These are phyloP conservation scores for Rhexocercosporidium sp. DNA, from an alignment of 2,329 filamentous ascomycete genomes.

Conservation along the genomic window DNA sequence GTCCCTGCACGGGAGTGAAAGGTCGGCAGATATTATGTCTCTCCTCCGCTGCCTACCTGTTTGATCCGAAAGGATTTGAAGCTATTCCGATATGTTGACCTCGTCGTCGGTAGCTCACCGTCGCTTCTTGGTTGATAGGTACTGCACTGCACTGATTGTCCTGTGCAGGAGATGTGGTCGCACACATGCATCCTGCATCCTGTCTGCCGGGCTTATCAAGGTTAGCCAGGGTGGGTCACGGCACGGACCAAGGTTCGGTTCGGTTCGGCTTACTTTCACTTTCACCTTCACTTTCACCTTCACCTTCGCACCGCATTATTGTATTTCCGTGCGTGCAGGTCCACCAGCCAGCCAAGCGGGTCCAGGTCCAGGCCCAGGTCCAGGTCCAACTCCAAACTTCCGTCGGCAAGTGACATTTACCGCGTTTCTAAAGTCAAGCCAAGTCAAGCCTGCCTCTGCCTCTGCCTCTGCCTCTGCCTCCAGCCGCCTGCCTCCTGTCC, in stretches of 20 bases:
- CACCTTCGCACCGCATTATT: neutral
- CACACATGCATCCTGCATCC: no score
- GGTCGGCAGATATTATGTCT: neutral
- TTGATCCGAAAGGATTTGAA: neutral
- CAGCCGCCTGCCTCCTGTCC: no score
- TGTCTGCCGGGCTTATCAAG: no score
- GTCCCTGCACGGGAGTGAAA: neutral
- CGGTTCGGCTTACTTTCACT: no score
- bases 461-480: no score
- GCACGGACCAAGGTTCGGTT: no score
- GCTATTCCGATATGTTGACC: slow-evolving; percentile 2
- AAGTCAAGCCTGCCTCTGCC: no score
- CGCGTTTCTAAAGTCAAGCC: neutral
- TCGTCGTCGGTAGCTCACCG: slow-evolving; percentile 25
- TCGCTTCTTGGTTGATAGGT: slow-evolving; percentile 10
- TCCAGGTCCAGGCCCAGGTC: neutral
- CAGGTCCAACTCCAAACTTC: neutral
- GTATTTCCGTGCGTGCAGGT: neutral
- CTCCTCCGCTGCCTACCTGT: neutral
- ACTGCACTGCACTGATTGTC: no score
- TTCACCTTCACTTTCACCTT: no score
- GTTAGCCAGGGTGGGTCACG: no score
- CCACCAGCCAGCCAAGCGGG: no score
- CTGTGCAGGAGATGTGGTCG: no score
- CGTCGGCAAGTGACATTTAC: slow-evolving; percentile 8